Evolutionary conservation across 1,284 basidiomycete genomes (phyloP).

Genomic region (Naganishia albida): DNA sequence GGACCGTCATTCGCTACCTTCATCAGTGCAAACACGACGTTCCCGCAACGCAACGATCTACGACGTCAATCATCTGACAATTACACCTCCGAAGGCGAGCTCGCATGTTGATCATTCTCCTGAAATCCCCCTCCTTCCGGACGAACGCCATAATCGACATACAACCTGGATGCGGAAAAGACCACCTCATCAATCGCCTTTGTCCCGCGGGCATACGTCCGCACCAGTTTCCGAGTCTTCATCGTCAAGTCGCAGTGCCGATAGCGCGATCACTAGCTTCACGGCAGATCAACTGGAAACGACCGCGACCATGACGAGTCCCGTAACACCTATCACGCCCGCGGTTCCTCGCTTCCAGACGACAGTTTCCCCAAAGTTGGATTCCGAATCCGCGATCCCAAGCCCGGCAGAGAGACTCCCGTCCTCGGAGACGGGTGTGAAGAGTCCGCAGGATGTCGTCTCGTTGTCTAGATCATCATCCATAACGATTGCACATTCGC

Average conservation of each 20-base stretch:
- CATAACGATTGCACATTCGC: slow-evolving; percentile 5
- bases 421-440: neutral
- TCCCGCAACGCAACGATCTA: slow-evolving; percentile 20
- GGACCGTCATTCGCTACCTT: neutral
- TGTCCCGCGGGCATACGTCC: too few relatives aligned
- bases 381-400: too few relatives aligned
- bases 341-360: neutral
- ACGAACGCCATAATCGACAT: neutral
- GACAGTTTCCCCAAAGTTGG: too few relatives aligned
- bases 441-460: neutral
- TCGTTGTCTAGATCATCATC: slow-evolving; percentile 15
- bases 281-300: neutral
- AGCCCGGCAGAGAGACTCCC: too few relatives aligned
- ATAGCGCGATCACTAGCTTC: slow-evolving; percentile 19
- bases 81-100: slow-evolving; percentile 4
- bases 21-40: neutral
- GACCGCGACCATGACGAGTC: neutral
- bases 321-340: neutral
- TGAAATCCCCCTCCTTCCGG: too few relatives aligned
- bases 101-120: too few relatives aligned
- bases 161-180: neutral
- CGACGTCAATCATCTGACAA: slow-evolving; percentile 9
- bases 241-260: neutral
- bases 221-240: neutral
- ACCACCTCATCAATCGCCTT: too few relatives aligned